Base-by-base conservation (phyloP, 192 early-diverging fungal species). In the Backusella tuberculispora region DNA sequence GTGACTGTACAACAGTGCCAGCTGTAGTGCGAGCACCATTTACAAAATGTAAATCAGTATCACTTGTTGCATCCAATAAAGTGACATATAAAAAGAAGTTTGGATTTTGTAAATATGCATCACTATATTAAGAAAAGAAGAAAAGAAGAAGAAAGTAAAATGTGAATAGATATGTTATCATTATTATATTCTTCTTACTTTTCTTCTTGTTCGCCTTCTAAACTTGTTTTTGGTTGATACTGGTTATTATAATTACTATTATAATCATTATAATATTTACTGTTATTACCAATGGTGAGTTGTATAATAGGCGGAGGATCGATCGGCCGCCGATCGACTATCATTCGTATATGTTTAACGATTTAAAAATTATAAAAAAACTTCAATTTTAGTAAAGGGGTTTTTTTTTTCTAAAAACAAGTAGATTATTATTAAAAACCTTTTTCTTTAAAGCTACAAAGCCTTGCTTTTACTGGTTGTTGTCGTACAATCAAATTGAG, bases 1-100 rank as follows among this genome's bases (percentile, higher is more conserved):
- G 83, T 13, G 95, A 96, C 1, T 93, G 94, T 21, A 98, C 95
- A 13, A 95, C 93, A 10, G 95, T 94, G 6, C 96, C 96, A 1
- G 95, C 93, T 48, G 94, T 96, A 7, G 95, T 94, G 17, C 67
- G 40, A 73, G 67, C 44, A 6, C 67, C 67, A 44, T 69, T 69
- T 29, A 69, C 67, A 45, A 69, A 69, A 12, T 69, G 38, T 14
- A 69, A 24, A 17, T 69, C 67, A 14, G 40, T 69, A 21, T 69
- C 41, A 26, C 9, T 26, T 24, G 40, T 44, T 69, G 67, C 24
- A 14, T 41, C 44, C 17, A 44, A 41, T 26, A 69, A 24, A 24
- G 67, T 69, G 43, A 24, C 42, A 43, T 69, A 69, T 14, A 69
- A 19, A 69, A 69, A 69, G 13, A 34, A 26, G 26, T 47, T 13